Percentiles rank a stretch among this genome's conserved stretches.
Conservation (phyloP, 148 eudicot genomes). For the Vaccinium darrowii region DNA sequence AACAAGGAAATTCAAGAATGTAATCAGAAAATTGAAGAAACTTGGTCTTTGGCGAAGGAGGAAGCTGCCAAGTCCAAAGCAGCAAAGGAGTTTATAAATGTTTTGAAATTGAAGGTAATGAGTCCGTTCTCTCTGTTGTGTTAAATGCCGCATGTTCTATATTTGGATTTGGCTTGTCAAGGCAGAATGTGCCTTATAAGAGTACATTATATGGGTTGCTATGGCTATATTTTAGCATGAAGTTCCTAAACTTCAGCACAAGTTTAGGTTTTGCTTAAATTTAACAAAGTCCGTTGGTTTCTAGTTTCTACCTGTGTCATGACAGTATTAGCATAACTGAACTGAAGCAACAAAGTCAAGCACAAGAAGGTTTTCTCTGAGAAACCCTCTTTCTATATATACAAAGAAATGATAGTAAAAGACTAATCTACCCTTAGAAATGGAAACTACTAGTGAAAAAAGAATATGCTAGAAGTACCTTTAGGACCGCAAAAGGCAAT, state of each 20-base stretch:
- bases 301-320: not conserved
- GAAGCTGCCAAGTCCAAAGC: slow-evolving; percentile 45
- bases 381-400: no score
- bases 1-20: slow-evolving; percentile 29
- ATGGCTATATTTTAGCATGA: not conserved
- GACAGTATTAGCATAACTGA: not conserved
- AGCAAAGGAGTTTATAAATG: slow-evolving; percentile 39
- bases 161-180: not conserved
- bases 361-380: no score
- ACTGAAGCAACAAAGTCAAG: no score
- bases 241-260: not conserved
- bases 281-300: not conserved
- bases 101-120: slow-evolving; percentile 34
- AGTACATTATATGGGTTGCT: not conserved
- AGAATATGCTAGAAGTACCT: no score
- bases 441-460: no score
- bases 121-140: not conserved
- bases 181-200: not conserved
- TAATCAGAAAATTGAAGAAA: slow-evolving; percentile 27
- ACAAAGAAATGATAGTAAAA: no score
- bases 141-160: not conserved
- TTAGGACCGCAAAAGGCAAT: not conserved
- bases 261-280: not conserved
- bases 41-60: slow-evolving; percentile 37
- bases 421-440: no score